Conservation (phyloP, 2,329 filamentous ascomycete genomes). For the Cytospora piceicola region DNA sequence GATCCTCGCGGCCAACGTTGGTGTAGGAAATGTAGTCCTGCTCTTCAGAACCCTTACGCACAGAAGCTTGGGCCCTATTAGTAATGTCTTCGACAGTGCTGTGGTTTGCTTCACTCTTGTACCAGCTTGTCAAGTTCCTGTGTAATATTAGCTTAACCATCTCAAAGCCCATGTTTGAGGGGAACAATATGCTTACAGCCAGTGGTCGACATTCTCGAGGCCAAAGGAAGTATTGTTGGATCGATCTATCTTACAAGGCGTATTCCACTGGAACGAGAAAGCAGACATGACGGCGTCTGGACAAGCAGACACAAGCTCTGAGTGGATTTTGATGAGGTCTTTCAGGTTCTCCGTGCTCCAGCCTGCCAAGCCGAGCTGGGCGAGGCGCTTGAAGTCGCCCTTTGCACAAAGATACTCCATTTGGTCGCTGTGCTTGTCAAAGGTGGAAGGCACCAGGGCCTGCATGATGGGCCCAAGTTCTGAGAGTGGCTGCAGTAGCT, state of each 20-base stretch:
- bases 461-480: neutral
- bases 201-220: neutral
- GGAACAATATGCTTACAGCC: neutral
- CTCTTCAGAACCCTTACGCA: neutral
- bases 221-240: neutral
- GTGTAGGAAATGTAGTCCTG: slow-evolving; percentile 9
- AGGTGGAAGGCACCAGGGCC: neutral
- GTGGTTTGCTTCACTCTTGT: neutral
- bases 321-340: neutral
- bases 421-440: slow-evolving; percentile 6
- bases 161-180: neutral
- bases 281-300: neutral
- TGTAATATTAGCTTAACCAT: neutral
- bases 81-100: neutral
- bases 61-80: neutral
- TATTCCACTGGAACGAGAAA: neutral
- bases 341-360: neutral
- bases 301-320: neutral
- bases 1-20: neutral
- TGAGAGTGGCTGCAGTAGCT: neutral
- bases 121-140: slow-evolving; percentile 1
- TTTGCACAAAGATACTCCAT: neutral
- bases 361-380: neutral
- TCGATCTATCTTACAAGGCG: neutral
- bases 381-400: slow-evolving; percentile 1